Evolutionary conservation across 2,329 filamentous ascomycete species (phyloP).

Genomic region (Albophoma yamanashiensis): DNA sequence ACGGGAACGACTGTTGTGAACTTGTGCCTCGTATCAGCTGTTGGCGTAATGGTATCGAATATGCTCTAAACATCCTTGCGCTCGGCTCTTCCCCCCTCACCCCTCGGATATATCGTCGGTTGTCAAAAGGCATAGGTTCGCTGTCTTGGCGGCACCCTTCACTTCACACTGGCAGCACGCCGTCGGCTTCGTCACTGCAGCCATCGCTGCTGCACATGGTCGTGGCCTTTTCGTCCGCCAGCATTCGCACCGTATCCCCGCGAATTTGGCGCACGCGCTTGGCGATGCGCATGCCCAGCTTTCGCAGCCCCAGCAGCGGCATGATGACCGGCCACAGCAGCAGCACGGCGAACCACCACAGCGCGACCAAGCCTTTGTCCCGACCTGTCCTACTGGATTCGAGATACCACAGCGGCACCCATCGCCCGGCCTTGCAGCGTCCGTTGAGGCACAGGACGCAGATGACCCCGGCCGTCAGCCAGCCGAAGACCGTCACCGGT

Average conservation of each 20-base stretch:
- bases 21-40: not conserved
- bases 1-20: not conserved
- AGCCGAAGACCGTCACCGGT: constrained; percentile 14
- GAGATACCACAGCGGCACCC: constrained; percentile 23
- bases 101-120: not conserved
- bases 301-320: constrained; percentile 60
- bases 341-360: constrained; percentile 18
- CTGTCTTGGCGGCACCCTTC: not conserved
- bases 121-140: not conserved
- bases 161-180: not conserved
- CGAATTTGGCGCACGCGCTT: constrained; percentile 23
- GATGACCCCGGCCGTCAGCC: constrained; percentile 19
- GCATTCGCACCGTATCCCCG: constrained; percentile 28
- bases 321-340: constrained; percentile 47
- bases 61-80: not conserved
- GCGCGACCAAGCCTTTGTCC: constrained; percentile 11
- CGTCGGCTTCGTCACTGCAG: not conserved
- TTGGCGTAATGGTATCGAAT: not conserved
- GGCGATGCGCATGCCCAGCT: constrained; percentile 52
- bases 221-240: not conserved
- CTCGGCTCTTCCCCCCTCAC: not conserved
- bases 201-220: not conserved
- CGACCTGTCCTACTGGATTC: constrained; percentile 10
- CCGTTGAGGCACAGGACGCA: constrained; percentile 21
- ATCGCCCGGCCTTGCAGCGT: constrained; percentile 15